Conservation (phyloP, 768 basidiomycete genomes). For the Xerocomellus intermedius region DNA sequence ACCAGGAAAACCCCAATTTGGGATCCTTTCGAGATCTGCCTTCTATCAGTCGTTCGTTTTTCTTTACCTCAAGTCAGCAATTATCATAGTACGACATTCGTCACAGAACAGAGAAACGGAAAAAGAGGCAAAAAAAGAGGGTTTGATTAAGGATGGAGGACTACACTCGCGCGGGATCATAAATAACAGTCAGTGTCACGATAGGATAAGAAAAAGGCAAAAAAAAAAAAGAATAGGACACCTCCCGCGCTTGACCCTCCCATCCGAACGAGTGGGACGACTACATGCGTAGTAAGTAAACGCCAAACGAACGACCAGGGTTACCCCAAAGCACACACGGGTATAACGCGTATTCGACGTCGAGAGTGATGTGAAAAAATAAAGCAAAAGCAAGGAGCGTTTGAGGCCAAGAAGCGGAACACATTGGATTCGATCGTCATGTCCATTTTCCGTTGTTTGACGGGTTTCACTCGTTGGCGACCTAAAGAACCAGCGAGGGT, state of each 20-base stretch:
- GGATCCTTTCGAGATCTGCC: too few relatives aligned
- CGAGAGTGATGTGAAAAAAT: not conserved
- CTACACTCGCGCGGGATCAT: not conserved
- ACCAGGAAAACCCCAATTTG: too few relatives aligned
- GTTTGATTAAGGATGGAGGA: not conserved
- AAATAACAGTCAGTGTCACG: not conserved
- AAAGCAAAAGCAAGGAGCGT: not conserved
- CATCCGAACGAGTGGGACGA: not conserved
- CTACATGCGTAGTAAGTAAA: not conserved
- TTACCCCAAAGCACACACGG: slow-evolving; percentile 1
- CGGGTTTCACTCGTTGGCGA: slow-evolving; percentile 17
- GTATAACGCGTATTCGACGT: slow-evolving; percentile 4
- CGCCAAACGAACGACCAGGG: slow-evolving; percentile 1
- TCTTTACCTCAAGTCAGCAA: too few relatives aligned
- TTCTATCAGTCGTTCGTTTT: too few relatives aligned
- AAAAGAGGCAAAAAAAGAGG: not conserved
- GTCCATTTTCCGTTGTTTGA: slow-evolving; percentile 1
- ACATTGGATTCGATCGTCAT: not conserved
- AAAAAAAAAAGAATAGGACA: not conserved
- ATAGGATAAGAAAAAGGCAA: not conserved
- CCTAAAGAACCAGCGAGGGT: not conserved
- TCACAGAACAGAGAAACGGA: too few relatives aligned
- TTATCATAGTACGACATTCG: too few relatives aligned
- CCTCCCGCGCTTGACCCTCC: not conserved
- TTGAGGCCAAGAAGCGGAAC: not conserved